Evolutionary conservation across 2,329 filamentous ascomycete genomes (phyloP).

Genomic region (Torrubiellomyces zombiae): DNA sequence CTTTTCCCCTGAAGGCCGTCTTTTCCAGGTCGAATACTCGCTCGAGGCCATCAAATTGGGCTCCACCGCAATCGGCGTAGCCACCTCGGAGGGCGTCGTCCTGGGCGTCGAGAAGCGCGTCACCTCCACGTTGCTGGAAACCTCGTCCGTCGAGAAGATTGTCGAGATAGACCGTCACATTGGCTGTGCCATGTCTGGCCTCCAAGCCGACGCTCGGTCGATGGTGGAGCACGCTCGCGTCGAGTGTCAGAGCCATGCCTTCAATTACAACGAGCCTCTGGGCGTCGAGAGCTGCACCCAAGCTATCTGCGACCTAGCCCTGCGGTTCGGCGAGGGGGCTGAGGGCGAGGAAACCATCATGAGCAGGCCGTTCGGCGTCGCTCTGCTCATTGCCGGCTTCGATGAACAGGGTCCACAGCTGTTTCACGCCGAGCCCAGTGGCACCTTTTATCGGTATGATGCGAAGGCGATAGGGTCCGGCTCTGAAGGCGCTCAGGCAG

Average conservation of each 20-base stretch:
- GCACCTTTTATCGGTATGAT: slow-evolving; percentile 97
- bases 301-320: slow-evolving; percentile 90
- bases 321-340: slow-evolving; percentile 92
- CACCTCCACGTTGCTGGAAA: slow-evolving; percentile 91
- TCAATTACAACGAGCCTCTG: slow-evolving; percentile 94
- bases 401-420: slow-evolving; percentile 94
- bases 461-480: slow-evolving; percentile 97
- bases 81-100: slow-evolving; percentile 86
- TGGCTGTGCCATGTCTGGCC: slow-evolving; percentile 93
- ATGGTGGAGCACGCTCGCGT: slow-evolving; percentile 98
- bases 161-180: slow-evolving; percentile 99
- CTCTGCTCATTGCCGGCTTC: slow-evolving; percentile 87
- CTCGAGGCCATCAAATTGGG: slow-evolving; percentile 99
- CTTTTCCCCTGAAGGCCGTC: slow-evolving; percentile 97
- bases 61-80: slow-evolving; percentile 93
- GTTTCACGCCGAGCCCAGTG: slow-evolving; percentile 95
- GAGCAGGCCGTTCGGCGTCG: slow-evolving; percentile 92
- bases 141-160: slow-evolving; percentile 97
- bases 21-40: slow-evolving; percentile 99
- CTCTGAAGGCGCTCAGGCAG: slow-evolving; percentile 91
- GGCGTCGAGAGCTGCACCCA: slow-evolving; percentile 96
- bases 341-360: slow-evolving; percentile 98
- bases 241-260: slow-evolving; percentile 90
- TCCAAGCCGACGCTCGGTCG: slow-evolving; percentile 92
- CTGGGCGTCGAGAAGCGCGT: slow-evolving; percentile 98